Evolutionary conservation across 1,139 yeast genomes (phyloP), one percentile per base, ranked within the genome.

Genomic region (Komagataea norvegica): DNA sequence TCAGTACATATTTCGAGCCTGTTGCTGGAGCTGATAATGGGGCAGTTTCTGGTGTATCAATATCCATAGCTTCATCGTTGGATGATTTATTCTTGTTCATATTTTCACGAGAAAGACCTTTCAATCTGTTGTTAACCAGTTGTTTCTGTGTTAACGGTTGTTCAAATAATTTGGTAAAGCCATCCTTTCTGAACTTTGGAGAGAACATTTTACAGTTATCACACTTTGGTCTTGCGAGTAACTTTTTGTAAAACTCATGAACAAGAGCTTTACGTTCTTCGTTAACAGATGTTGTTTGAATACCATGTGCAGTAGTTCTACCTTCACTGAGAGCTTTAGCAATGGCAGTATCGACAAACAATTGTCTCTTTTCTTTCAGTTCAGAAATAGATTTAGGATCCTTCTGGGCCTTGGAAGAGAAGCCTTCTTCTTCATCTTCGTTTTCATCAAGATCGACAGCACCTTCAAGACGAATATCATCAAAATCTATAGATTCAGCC

Each of bases 151-250:
- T 74, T 52, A 93, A 70, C 6, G 94, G 79, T 48, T 80, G 80
- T 65, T 91, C 97, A 53, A 93, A 93, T 46, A 93, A 78, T 67
- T 93, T 93, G 43, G 91, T 77, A 57, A 79, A 84, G 1, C 98
- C 98, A 59, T 93, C 98, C 57, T 89, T 91, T 67, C 98, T 78
- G 70, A 81, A 91, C 30, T 81, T 71, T 39, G 98, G 97, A 31
- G 96, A 87, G 61, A 72, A 85, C 95, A 89, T 85, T 34, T 88
- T 86, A 74, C 99, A 93, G 62, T 88, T 88, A 56, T 85, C 94
- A 74, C 99, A 93, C 61, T 80, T 84, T 41, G 87, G 80, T 62
- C 96, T 78, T 35, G 81, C 64, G 49, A 86, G 67, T 40, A 88
- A 65, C 51, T 75, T 74, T 54, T 74, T 77, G 67, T 88, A 85